Base-by-base conservation (phyloP, 768 basidiomycete species). In the Pulveroboletus sp. region DNA sequence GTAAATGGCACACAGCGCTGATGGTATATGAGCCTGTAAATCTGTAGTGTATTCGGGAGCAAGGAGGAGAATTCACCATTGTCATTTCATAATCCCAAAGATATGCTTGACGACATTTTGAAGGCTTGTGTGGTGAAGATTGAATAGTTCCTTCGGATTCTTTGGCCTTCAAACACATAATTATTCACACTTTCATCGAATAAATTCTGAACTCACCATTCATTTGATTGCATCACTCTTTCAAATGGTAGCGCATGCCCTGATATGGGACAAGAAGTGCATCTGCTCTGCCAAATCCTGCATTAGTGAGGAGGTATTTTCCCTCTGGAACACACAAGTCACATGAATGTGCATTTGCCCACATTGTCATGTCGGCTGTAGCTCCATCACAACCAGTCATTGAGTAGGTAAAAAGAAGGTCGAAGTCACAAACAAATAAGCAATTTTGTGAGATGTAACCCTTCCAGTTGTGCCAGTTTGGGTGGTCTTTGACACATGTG, bases 381-480 rank as follows among this genome's bases (percentile, higher is more conserved):
- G 52, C 49, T 0, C 63, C 50, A 23, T 62, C 55, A 47, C 52
- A 63, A 0, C 61, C 44, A 6, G 50, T 53, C 27, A 62, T 32
- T 1, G 38, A 20, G 27, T 60, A 63, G 5, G 26, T 44, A 26
- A 53, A 60, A 2, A 35, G 26, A n/a, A 50, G 27, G 17, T 63
- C 27, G 3, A 55, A 52, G 43, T 63, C 38, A 9, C 62, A 63
- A 0, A 45, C 7, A 6, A 59, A 60, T 0, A 63, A 44, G 6
- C 49, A 57, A 9, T 63, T 63, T n/a, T 62, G 60, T 0, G 53
- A 56, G 4, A 62, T 14, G 2, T 11, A 43, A 2, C 60, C 56
- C 27, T 62, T 57, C 11, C 11, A 24, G 22, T 62, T 59, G 1
- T 30, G 17, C 47, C 58, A 53, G 10, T 47, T 19, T 0, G 17